Base-by-base conservation (phyloP, 2,329 filamentous ascomycete species). In the Penicillium hesseltinei region DNA sequence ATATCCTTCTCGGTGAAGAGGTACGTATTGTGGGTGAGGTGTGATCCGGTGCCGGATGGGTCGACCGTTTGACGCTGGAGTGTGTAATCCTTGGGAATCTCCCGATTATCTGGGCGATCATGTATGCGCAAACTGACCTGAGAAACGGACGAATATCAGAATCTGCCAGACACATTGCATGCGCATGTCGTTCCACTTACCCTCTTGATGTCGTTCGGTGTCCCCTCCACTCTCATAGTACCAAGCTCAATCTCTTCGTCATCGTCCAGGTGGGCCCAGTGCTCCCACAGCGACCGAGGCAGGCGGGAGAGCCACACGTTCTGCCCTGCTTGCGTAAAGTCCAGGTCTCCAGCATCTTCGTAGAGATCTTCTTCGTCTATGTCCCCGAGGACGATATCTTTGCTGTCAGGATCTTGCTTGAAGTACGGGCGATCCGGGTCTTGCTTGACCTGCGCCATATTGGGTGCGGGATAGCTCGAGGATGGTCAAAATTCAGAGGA, bases 1-100 rank as follows among this genome's bases (percentile, higher is more conserved):
- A 96, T 82, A 69, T 97, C 91, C 73, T 96, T 92, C 76, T 99
- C 94, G 40, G 89, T 92, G 71, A 99, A 99, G 56, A 97, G 81
- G 71, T 89, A 96, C 21, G 92, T 94, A 75, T 96, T 97, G 68
- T 85, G 85, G 35, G 93, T 85, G 54, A 73, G 67, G 57, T 75
- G 74, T 9, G 71, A 69, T 31, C 72, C 65, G 38, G 69, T 70
- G 1, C 53, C 53, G 58, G 74, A 73, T 10, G 75, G 58, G n/a
- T 84, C 77, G 42, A 79, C 72, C 40, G 85, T 83, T 25, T 84
- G 87, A 46, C 91, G 81, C 46, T 91, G 87, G 57, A 97, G 78
- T 64, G 91, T 84, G 76, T 97, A 99, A 69, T 96, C 91, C 69
- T 91, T 91, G 11, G 92, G 92, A n/a, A 97, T 81, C 5, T 82